Conservation (phyloP, 2,329 filamentous ascomycete genomes). For the Fusarium sp. region DNA sequence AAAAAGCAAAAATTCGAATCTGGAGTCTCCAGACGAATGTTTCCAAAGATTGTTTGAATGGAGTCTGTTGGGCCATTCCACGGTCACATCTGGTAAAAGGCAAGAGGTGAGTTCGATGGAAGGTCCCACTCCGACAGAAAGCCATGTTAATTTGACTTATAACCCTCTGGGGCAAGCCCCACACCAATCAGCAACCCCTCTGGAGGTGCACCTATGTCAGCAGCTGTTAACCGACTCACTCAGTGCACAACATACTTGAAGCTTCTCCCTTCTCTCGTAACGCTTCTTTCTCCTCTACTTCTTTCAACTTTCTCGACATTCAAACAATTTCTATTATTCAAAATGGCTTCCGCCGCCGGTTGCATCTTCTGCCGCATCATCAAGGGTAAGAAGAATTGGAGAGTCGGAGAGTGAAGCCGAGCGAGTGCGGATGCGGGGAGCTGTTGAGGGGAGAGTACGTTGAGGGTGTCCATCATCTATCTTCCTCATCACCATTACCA, state of each 20-base stretch:
- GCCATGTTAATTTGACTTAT: constrained; percentile 23
- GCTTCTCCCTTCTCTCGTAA: background rate
- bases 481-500: background rate
- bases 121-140: constrained; percentile 71
- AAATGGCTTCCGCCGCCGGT: constrained; percentile 46
- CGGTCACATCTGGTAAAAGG: constrained; percentile 86
- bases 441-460: constrained; percentile 32
- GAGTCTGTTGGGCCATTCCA: constrained; percentile 68
- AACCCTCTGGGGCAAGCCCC: background rate
- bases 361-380: constrained; percentile 99
- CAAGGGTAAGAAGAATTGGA: constrained; percentile 71
- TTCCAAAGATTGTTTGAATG: constrained; percentile 66
- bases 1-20: constrained; percentile 57
- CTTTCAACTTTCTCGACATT: background rate
- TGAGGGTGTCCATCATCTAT: constrained; percentile 19
- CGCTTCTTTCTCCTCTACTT: background rate
- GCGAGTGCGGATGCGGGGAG: background rate
- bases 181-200: constrained; percentile 19
- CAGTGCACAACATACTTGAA: background rate
- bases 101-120: constrained; percentile 81
- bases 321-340: background rate
- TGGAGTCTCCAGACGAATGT: constrained; percentile 52
- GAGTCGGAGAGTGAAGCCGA: background rate
- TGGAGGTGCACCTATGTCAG: background rate
- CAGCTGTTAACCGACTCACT: background rate